phyloP scores from a whole-genome alignment of 2,329 filamentous ascomycete species.

The Fusarium hainanense region DNA sequence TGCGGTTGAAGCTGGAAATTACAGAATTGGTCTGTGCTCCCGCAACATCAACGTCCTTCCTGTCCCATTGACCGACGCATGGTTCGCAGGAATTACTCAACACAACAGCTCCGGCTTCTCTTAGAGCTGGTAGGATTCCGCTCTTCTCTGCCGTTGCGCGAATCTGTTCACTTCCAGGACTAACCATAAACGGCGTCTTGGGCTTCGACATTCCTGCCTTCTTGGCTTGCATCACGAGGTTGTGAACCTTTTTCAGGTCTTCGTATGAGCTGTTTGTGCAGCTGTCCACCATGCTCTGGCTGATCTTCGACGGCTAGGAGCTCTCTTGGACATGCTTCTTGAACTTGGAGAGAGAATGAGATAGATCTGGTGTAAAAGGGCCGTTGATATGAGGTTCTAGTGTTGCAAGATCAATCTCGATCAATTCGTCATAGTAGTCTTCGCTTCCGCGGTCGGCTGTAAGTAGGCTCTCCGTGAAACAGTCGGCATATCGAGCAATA shows the following conservation, averaged over 20 bases:
- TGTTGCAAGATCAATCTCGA: slow-evolving; percentile 65
- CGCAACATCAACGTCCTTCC: slow-evolving; percentile 70
- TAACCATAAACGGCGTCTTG: slow-evolving; percentile 92
- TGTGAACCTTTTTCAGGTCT: slow-evolving; percentile 95
- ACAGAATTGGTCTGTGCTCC: slow-evolving; percentile 83
- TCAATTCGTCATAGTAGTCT: slow-evolving; percentile 49
- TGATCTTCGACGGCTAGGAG: slow-evolving; percentile 91
- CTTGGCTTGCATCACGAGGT: slow-evolving; percentile 80
- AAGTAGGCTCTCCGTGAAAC: neutral
- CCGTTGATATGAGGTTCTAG: slow-evolving; percentile 99
- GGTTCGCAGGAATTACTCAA: slow-evolving; percentile 41
- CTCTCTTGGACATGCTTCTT: slow-evolving; percentile 92
- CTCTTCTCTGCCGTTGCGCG: slow-evolving; percentile 90
- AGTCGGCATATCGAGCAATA: slow-evolving; percentile 27
- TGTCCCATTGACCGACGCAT: slow-evolving; percentile 89
- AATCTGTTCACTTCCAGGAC: slow-evolving; percentile 96
- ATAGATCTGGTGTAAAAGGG: slow-evolving; percentile 97
- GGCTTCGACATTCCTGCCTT: slow-evolving; percentile 87
- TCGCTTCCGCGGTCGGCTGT: slow-evolving; percentile 37
- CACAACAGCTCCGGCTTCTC: slow-evolving; percentile 94
- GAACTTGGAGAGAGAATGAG: slow-evolving; percentile 97
- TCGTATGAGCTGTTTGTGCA: slow-evolving; percentile 91
- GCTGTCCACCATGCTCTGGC: slow-evolving; percentile 94
- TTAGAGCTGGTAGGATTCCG: slow-evolving; percentile 90
- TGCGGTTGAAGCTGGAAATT: slow-evolving; percentile 81